Conservation (phyloP, 768 basidiomycete genomes). For the Agaricus subrufescens region DNA sequence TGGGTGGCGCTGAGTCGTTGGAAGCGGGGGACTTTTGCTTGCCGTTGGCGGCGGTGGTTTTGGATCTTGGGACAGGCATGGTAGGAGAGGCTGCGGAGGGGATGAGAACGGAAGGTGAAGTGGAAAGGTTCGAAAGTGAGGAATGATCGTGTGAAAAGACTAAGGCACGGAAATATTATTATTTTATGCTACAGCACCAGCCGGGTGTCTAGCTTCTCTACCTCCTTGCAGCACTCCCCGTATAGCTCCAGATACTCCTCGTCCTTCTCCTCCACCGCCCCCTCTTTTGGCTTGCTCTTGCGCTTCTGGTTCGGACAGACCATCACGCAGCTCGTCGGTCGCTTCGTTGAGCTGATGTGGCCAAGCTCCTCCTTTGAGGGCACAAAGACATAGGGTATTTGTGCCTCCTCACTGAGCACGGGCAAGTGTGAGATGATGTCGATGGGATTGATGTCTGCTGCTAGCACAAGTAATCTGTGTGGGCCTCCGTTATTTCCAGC, state of each 20-base stretch:
- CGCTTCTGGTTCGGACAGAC: constrained; percentile 80
- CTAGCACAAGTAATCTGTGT: constrained; percentile 79
- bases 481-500: neutral
- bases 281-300: constrained; percentile 61
- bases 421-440: constrained; percentile 99
- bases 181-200: constrained; percentile 49
- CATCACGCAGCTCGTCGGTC: constrained; percentile 98
- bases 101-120: constrained; percentile 5
- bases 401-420: constrained; percentile 88
- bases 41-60: constrained; percentile 35
- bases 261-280: constrained; percentile 52
- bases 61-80: constrained; percentile 54
- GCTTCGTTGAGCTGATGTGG: constrained; percentile 92
- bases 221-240: constrained; percentile 82
- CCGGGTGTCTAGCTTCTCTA: constrained; percentile 71
- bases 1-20: constrained; percentile 46
- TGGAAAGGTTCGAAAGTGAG: constrained; percentile 16
- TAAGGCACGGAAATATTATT: neutral
- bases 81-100: constrained; percentile 18
- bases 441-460: constrained; percentile 95
- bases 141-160: constrained; percentile 19
- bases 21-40: constrained; percentile 41
- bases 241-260: constrained; percentile 86
- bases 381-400: constrained; percentile 87
- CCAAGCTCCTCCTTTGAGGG: constrained; percentile 94